Percentiles rank a stretch among this genome's conserved stretches.
phyloP scores from a whole-genome alignment of 2,329 filamentous ascomycete genomes.

The Parastagonospora nodorum region DNA sequence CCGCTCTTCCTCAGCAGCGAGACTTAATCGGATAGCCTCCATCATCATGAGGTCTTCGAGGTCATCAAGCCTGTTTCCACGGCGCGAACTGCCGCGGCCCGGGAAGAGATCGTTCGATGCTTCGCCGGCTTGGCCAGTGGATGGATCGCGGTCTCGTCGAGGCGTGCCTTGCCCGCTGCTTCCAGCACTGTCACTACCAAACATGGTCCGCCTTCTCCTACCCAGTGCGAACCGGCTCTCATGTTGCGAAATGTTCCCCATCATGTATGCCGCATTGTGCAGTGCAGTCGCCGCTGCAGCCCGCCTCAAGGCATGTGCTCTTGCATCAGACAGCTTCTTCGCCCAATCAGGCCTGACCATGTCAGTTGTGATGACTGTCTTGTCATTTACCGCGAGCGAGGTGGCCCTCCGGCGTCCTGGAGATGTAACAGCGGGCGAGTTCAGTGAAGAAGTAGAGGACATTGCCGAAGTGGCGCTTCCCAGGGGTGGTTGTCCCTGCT shows the following conservation, averaged over 20 bases:
- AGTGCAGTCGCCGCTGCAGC: conserved; percentile 92
- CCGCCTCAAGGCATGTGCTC: conserved; percentile 81
- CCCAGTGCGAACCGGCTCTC: conserved; percentile 58
- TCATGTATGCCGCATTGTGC: conserved; percentile 92
- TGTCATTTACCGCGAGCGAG: conserved; percentile 79
- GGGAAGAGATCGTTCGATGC: conserved; percentile 43
- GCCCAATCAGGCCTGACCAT: conserved; percentile 93
- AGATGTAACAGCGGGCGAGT: conserved; percentile 57
- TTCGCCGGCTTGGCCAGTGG: conserved; percentile 39
- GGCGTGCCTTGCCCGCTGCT: conserved; percentile 54
- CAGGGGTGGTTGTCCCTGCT: conserved; percentile 58
- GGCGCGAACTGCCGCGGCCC: conserved; percentile 58
- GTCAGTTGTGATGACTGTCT: conserved; percentile 90
- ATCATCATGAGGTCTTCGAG: conserved; percentile 99
- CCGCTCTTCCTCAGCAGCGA: conserved; percentile 94
- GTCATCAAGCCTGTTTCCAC: conserved; percentile 73
- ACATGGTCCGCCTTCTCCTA: conserved; percentile 56
- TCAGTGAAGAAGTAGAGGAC: conserved; percentile 83
- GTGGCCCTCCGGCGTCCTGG: conserved; percentile 62
- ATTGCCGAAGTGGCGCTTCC: conserved; percentile 69
- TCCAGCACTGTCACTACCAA: conserved; percentile 53
- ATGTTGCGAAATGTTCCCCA: conserved; percentile 61
- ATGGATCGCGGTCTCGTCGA: conserved; percentile 41
- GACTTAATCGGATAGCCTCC: conserved; percentile 87
- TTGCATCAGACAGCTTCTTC: conserved; percentile 81